phyloP scores from a whole-genome alignment of 306 rosid genomes.

The Potentilla sterilis region DNA sequence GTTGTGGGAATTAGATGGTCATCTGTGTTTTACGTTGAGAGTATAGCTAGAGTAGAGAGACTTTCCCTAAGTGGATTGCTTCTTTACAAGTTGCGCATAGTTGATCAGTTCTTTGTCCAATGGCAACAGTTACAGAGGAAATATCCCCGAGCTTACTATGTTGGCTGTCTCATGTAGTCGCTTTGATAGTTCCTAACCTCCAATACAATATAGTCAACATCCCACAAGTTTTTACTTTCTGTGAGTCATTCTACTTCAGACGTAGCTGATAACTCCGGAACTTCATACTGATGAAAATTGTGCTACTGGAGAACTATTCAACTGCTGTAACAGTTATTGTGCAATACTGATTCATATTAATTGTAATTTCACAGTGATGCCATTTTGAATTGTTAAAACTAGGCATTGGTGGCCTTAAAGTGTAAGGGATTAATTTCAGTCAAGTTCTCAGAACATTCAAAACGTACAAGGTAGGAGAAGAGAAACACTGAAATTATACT shows the following conservation, averaged over 20 bases:
- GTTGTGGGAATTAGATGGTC: slow-evolving; percentile 66
- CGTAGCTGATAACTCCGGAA: background rate
- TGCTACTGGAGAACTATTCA: too few species aligned
- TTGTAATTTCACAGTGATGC: background rate
- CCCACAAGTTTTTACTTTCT: background rate
- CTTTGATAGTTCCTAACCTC: background rate
- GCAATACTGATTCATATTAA: background rate
- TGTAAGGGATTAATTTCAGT: background rate
- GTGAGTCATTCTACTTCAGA: background rate
- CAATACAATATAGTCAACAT: background rate
- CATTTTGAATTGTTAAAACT: background rate
- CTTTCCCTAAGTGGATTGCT: slow-evolving; percentile 88
- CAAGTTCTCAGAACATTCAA: background rate
- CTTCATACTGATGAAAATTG: too few species aligned
- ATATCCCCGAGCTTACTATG: slow-evolving; percentile 75
- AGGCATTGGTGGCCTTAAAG: background rate
- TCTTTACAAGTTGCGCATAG: slow-evolving; percentile 70
- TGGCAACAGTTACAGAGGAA: slow-evolving; percentile 75
- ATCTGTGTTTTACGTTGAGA: slow-evolving; percentile 84
- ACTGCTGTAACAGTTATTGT: too few species aligned
- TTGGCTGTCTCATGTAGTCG: slow-evolving; percentile 87
- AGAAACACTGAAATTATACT: background rate
- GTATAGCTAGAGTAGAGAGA: slow-evolving; percentile 92
- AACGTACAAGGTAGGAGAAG: background rate
- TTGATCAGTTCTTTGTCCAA: slow-evolving; percentile 88